Percentiles rank a stretch among this genome's conserved stretches.
These are phyloP conservation scores for Houttuynia cordata DNA, from an alignment of 164 flowering plant species.

Conservation along the genomic window DNA sequence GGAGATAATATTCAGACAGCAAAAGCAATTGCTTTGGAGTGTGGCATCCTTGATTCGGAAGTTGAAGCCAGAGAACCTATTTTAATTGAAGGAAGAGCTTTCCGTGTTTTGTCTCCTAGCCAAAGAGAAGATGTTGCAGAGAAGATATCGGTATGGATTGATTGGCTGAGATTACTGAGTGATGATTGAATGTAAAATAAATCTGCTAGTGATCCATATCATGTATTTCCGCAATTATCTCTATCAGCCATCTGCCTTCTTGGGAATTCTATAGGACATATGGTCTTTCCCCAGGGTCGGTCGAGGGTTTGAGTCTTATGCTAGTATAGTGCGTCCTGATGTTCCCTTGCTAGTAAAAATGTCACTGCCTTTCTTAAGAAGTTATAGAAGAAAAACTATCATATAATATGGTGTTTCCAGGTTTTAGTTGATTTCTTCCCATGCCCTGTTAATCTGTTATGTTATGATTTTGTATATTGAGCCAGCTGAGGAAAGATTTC, in stretches of 20 bases:
- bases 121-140: slow-evolving; percentile 49
- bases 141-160: slow-evolving; percentile 54
- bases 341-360: neutral
- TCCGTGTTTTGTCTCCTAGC: slow-evolving; percentile 42
- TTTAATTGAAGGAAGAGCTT: slow-evolving; percentile 68
- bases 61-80: slow-evolving; percentile 50
- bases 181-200: neutral
- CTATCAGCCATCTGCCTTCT: too few relatives aligned
- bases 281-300: neutral
- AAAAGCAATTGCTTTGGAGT: slow-evolving; percentile 88
- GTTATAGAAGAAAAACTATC: neutral
- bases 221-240: too few relatives aligned
- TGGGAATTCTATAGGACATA: neutral
- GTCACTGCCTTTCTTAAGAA: neutral
- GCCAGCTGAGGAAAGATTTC: too few relatives aligned
- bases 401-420: too few relatives aligned
- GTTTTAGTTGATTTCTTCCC: too few relatives aligned
- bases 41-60: slow-evolving; percentile 64
- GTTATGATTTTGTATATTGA: too few relatives aligned
- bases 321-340: neutral
- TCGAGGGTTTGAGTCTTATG: neutral
- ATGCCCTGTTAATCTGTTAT: too few relatives aligned
- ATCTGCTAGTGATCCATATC: neutral
- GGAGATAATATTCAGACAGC: slow-evolving; percentile 94
- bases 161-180: neutral